These are phyloP conservation scores for Brassica juncea DNA, from an alignment of 345 rosid species.

Conservation along the genomic window DNA sequence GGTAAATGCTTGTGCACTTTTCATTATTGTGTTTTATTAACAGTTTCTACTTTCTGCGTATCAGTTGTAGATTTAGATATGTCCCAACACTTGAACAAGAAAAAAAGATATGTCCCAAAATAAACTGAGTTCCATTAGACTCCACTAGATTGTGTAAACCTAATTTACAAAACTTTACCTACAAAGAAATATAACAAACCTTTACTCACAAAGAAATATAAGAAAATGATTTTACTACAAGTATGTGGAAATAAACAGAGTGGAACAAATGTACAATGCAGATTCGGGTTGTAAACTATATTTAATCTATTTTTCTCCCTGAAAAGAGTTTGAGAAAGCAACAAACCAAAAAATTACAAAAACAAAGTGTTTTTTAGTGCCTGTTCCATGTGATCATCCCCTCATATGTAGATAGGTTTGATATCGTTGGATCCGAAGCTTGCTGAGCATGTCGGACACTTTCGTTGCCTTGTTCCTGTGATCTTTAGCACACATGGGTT, in stretches of 20 bases:
- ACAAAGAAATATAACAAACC: background rate
- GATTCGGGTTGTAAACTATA: conserved; percentile 1
- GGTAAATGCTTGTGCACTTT: no score
- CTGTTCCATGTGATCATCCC: background rate
- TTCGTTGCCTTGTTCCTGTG: conserved; percentile 73
- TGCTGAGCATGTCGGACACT: conserved; percentile 79
- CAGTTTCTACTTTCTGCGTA: no score
- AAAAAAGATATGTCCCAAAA: background rate
- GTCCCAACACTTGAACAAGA: no score
- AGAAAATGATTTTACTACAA: background rate
- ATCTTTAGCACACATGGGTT: conserved; percentile 77
- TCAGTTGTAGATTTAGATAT: no score
- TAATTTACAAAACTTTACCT: background rate
- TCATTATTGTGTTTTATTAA: no score
- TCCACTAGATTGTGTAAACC: background rate
- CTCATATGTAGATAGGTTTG: conserved; percentile 88
- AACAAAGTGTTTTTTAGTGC: background rate
- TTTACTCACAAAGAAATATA: background rate
- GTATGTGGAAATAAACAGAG: background rate
- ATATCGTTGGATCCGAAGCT: conserved; percentile 91
- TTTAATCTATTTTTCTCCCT: background rate
- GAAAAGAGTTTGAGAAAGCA: conserved; percentile 6
- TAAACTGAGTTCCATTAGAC: background rate
- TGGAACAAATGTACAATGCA: background rate
- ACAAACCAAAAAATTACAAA: background rate